These are phyloP conservation scores for Thalassiosira livingstoniorum DNA, from an alignment of 352 stramenopile species.

Conservation along the genomic window DNA sequence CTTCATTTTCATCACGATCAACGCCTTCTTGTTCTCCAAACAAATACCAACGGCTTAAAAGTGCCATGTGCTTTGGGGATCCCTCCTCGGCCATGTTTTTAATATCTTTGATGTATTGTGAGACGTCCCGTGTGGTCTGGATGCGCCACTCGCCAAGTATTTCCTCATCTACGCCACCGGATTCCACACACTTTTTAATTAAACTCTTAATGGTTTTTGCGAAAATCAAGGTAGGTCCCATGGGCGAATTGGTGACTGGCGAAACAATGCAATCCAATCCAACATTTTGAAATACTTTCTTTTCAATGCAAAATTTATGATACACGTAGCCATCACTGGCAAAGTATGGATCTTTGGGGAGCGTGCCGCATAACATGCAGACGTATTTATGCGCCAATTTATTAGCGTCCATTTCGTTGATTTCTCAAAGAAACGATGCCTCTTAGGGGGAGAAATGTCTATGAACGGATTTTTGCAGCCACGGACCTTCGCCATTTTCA, in stretches of 20 bases:
- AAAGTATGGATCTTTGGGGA: constrained; percentile 4
- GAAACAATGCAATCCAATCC: constrained; percentile 20
- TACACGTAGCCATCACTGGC: constrained; percentile 40
- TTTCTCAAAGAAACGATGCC: too few relatives aligned
- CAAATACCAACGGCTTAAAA: constrained; percentile 26
- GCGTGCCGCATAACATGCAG: constrained; percentile 14
- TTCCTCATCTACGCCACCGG: constrained; percentile 15
- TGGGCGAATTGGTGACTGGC: constrained; percentile 13
- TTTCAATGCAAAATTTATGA: constrained; percentile 24
- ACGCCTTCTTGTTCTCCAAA: constrained; percentile 30
- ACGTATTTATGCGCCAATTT: constrained; percentile 13
- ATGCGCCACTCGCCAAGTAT: background rate
- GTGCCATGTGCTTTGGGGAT: constrained; percentile 21
- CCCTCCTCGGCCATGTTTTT: constrained; percentile 13
- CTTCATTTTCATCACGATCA: constrained; percentile 28
- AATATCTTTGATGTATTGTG: constrained; percentile 2
- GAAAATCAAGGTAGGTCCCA: constrained; percentile 17
- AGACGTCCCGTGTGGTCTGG: background rate
- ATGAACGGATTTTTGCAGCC: too few relatives aligned
- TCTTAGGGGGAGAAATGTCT: too few relatives aligned
- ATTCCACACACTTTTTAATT: constrained; percentile 21
- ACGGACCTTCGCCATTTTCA: too few relatives aligned
- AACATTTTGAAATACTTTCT: background rate
- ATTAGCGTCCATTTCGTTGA: constrained; percentile 40
- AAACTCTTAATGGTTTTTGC: constrained; percentile 34